phyloP scores from a whole-genome alignment of 768 basidiomycete species.

The Russula ochroleuca region DNA sequence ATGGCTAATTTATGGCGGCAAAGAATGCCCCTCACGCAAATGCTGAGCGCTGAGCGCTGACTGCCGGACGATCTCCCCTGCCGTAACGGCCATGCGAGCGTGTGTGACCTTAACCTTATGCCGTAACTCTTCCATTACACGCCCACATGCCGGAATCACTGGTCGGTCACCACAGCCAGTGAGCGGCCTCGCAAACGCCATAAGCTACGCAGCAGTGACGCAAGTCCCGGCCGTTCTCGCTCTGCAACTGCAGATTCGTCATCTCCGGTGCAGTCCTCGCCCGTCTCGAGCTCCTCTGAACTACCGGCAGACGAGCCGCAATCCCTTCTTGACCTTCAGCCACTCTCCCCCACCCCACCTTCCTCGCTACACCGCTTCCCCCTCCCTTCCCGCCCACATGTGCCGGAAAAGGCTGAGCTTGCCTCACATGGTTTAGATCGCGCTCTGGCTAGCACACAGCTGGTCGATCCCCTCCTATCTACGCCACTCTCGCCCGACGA shows the following conservation, averaged over 20 bases:
- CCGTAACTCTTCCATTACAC: too few species aligned
- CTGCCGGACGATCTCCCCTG: too few species aligned
- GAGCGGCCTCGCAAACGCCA: conserved; percentile 44
- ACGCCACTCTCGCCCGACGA: conserved; percentile 44
- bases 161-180: too few species aligned
- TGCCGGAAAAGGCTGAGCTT: conserved; percentile 66
- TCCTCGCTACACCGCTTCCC: conserved; percentile 64
- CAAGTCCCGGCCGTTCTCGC: background rate
- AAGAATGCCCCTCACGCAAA: too few species aligned
- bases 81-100: too few species aligned
- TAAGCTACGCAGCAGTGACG: conserved; percentile 10
- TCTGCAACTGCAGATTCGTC: background rate
- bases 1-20: too few species aligned
- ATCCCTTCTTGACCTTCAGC: background rate
- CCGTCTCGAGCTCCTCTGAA: conserved; percentile 11
- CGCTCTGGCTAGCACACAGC: conserved; percentile 62
- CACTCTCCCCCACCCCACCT: conserved; percentile 30
- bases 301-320: background rate
- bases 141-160: too few species aligned
- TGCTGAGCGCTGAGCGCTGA: too few species aligned
- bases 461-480: conserved; percentile 53
- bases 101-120: too few species aligned
- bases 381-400: conserved; percentile 56
- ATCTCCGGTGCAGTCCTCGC: background rate
- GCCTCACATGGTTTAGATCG: conserved; percentile 76